phyloP scores from a whole-genome alignment of 768 basidiomycete genomes.

The Trametes meyenii region DNA sequence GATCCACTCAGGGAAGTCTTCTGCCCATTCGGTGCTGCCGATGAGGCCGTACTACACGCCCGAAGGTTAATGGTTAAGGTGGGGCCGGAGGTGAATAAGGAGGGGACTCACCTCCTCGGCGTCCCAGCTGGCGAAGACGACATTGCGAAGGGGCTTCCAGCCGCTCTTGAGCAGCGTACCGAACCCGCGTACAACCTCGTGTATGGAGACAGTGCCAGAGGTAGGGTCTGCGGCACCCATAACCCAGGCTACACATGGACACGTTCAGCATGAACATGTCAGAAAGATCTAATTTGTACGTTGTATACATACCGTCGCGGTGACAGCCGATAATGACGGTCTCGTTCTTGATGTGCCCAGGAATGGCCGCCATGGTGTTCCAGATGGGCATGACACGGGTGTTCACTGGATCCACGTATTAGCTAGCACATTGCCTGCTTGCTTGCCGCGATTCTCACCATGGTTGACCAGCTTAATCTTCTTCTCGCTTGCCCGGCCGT shows the following conservation, averaged over 20 bases:
- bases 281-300: too few species aligned
- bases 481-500: slow-evolving; percentile 51
- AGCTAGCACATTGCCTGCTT: slow-evolving; percentile 5
- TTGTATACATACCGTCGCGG: slow-evolving; percentile 66
- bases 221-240: slow-evolving; percentile 80
- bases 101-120: slow-evolving; percentile 58
- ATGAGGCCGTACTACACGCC: slow-evolving; percentile 72
- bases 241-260: slow-evolving; percentile 52
- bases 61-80: background rate
- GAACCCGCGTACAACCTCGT: slow-evolving; percentile 77
- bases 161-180: slow-evolving; percentile 71
- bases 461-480: slow-evolving; percentile 61
- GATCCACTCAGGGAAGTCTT: slow-evolving; percentile 88
- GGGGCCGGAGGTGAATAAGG: background rate
- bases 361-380: slow-evolving; percentile 86
- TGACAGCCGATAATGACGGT: slow-evolving; percentile 90
- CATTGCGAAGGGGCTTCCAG: slow-evolving; percentile 84
- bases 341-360: slow-evolving; percentile 82
- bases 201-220: slow-evolving; percentile 78
- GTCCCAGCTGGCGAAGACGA: slow-evolving; percentile 81
- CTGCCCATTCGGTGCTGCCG: slow-evolving; percentile 92
- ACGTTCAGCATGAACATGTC: background rate
- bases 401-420: slow-evolving; percentile 50
- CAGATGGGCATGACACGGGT: slow-evolving; percentile 85
- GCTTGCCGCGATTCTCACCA: slow-evolving; percentile 56